phyloP scores from a whole-genome alignment of 139 green algal genomes.

The Chlorella ohadii region DNA sequence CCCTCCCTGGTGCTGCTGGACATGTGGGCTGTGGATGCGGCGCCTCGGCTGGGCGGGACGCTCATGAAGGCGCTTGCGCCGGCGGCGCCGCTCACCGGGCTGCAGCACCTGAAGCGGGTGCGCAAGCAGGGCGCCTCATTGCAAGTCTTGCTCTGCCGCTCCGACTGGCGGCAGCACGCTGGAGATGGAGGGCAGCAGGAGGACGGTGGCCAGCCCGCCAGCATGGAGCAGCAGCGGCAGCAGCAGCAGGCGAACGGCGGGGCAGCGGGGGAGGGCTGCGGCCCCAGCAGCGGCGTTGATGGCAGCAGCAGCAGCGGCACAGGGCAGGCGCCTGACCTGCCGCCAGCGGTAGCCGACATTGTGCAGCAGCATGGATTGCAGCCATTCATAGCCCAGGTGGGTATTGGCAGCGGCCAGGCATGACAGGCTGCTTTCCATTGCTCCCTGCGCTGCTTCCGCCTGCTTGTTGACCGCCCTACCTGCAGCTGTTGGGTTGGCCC shows the following conservation, averaged over 20 bases:
- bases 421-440: too few species aligned
- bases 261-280: neutral
- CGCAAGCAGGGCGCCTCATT: slow-evolving; percentile 40
- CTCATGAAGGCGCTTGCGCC: slow-evolving; percentile 52
- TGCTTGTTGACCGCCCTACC: too few species aligned
- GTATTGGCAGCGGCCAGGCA: neutral
- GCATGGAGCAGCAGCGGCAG: neutral
- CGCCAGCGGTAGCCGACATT: neutral
- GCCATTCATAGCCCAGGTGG: neutral
- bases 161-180: neutral
- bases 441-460: too few species aligned
- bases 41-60: slow-evolving; percentile 8
- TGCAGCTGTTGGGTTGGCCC: too few species aligned
- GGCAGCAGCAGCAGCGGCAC: neutral
- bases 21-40: neutral
- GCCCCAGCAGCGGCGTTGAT: neutral
- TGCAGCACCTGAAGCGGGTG: slow-evolving; percentile 74
- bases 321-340: neutral
- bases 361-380: neutral
- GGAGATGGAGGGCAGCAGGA: neutral
- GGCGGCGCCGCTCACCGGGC: slow-evolving; percentile 44
- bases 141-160: slow-evolving; percentile 53
- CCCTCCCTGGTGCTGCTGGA: slow-evolving; percentile 13
- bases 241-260: neutral
- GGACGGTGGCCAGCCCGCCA: neutral